Conservation (phyloP, 2,329 filamentous ascomycete genomes). For the Leptographium flavum region DNA sequence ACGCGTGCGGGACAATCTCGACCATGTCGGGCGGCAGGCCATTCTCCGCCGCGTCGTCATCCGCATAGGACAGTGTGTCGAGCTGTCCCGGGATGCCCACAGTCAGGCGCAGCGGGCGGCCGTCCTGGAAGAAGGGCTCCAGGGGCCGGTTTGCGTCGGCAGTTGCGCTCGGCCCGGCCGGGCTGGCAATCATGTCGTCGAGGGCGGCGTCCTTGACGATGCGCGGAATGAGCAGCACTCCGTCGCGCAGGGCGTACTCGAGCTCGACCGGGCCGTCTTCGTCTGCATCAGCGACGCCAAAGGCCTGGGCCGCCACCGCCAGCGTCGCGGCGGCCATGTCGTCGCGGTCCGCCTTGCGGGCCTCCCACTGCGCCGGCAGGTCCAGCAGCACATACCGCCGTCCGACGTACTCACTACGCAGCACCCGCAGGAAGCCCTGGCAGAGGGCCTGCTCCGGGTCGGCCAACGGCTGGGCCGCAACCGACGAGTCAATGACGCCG, state of each 20-base stretch:
- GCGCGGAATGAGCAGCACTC: slow-evolving; percentile 24
- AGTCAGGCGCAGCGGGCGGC: slow-evolving; percentile 15
- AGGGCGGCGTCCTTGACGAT: slow-evolving; percentile 20
- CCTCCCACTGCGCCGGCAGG: slow-evolving; percentile 7
- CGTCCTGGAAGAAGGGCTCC: slow-evolving; percentile 19
- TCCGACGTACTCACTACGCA: slow-evolving; percentile 14
- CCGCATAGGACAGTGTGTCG: slow-evolving; percentile 24
- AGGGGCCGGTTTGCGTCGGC: slow-evolving; percentile 6
- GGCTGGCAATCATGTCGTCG: slow-evolving; percentile 27
- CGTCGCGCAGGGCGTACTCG: slow-evolving; percentile 26
- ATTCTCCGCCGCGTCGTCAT: slow-evolving; percentile 17
- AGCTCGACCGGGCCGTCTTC: slow-evolving; percentile 19
- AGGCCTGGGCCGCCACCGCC: slow-evolving; percentile 22
- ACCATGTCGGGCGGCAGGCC: not conserved
- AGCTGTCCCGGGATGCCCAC: slow-evolving; percentile 8
- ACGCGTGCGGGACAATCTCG: not conserved
- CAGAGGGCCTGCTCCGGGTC: slow-evolving; percentile 9
- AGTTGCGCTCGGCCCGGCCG: slow-evolving; percentile 19
- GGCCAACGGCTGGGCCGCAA: not conserved
- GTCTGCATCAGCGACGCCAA: slow-evolving; percentile 15
- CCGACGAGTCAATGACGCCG: slow-evolving; percentile 7
- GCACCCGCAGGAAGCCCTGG: slow-evolving; percentile 14
- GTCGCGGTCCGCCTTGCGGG: not conserved
- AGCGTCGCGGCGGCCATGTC: slow-evolving; percentile 12
- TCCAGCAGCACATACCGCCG: slow-evolving; percentile 14